Evolutionary conservation across 2,329 filamentous ascomycete genomes (phyloP), one percentile per base, ranked within the genome.

Genomic region (Fusarium vanettenii): DNA sequence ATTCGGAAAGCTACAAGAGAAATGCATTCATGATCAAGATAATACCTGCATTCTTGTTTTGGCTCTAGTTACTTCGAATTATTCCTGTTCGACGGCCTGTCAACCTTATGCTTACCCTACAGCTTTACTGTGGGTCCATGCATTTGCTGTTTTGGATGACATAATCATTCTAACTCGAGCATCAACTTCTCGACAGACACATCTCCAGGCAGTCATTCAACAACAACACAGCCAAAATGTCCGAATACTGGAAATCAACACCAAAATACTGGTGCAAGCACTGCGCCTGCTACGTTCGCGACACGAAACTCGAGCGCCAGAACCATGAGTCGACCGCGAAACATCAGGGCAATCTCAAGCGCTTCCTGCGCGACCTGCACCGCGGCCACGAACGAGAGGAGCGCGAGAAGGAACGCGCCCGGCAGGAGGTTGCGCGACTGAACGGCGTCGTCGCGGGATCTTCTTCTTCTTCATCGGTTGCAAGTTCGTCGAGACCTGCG

Each of bases 241-340:
- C 97, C 0, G 97, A 98, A 88, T 97, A 98, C 85, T 98, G 97
- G 97, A 98, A 98, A 83, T 98, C 96, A 22, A 98, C 95, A 82
- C 95, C 95, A 7, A 96, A 93, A 82, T 97, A 97, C 86, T 98
- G 95, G 95, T 99, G 97, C 90, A 98, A 98, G 84, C 94, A 98
- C 87, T 99, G 97, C 89, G 91, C 91, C 81, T 90, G 90, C 81
- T 98, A 92, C 84, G 94, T 99, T 60, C 94, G 94, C 84, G 97
- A 99, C 87, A 98, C 95, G 25, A 92, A 94, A 77, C 91, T 98
- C 83, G 95, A 98, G 83, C 93, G 92, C 78, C 89, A 92, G 75
- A 96, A 98, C 84, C 95, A 98, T 85, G 95, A 98, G 84, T 90
- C 93, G 29, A 97, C 94, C 0, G 92, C 87, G 16, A 95, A 92